Conservation (phyloP, 495 filamentous ascomycete species). For the Penicillium macrosclerotiorum region DNA sequence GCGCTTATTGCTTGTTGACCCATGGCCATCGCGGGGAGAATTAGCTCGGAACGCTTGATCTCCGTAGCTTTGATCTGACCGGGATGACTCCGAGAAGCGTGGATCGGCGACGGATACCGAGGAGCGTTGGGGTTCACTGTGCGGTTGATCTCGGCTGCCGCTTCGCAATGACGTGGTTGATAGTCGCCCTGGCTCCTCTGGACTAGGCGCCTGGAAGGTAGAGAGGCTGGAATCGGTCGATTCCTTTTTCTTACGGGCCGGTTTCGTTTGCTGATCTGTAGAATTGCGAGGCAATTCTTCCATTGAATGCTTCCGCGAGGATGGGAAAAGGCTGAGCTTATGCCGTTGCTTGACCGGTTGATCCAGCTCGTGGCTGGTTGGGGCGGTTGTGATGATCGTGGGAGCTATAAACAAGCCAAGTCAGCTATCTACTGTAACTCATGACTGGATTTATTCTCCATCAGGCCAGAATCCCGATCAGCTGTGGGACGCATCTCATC, state of each 20-base stretch:
- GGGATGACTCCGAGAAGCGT: constrained; percentile 85
- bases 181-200: constrained; percentile 67
- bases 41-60: constrained; percentile 56
- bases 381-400: constrained; percentile 89
- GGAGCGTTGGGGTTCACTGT: constrained; percentile 62
- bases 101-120: constrained; percentile 72
- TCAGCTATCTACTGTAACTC: neutral
- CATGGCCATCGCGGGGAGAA: constrained; percentile 25
- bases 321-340: constrained; percentile 32
- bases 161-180: constrained; percentile 47
- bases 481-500: too few relatives aligned
- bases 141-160: constrained; percentile 57
- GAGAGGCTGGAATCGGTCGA: constrained; percentile 39
- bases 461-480: too few relatives aligned
- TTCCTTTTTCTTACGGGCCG: constrained; percentile 24
- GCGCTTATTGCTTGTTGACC: constrained; percentile 62
- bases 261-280: constrained; percentile 10
- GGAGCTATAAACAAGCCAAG: constrained; percentile 60
- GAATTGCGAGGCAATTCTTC: constrained; percentile 29
- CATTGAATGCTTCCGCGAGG: constrained; percentile 33
- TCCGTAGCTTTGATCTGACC: constrained; percentile 82
- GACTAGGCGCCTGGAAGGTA: constrained; percentile 49
- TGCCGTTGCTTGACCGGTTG: constrained; percentile 50
- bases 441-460: neutral
- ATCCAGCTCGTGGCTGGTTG: constrained; percentile 64